Conservation (phyloP, 2,329 filamentous ascomycete genomes). For the Epichloe sp. region DNA sequence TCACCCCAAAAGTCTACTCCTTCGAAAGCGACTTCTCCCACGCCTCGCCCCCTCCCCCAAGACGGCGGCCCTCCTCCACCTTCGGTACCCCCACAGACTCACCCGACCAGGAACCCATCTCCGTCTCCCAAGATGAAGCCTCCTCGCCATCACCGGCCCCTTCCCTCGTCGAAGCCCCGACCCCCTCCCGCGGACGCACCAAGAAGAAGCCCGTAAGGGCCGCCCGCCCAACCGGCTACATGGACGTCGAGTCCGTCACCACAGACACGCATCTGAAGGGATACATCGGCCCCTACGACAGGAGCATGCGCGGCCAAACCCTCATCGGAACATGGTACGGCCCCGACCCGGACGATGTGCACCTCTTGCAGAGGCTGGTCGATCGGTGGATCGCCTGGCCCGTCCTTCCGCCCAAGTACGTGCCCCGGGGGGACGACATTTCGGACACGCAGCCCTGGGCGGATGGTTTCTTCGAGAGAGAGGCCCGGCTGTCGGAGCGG, state of each 20-base stretch:
- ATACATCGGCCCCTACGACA: slow-evolving; percentile 24
- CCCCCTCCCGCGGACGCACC: background rate
- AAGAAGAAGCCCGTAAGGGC: background rate
- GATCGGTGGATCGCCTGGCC: slow-evolving; percentile 28
- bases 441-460: slow-evolving; percentile 27
- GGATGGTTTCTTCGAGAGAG: slow-evolving; percentile 19
- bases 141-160: background rate
- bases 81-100: slow-evolving; percentile 9
- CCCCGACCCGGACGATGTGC: slow-evolving; percentile 21
- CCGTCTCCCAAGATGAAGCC: slow-evolving; percentile 17
- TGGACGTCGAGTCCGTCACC: slow-evolving; percentile 21
- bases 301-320: slow-evolving; percentile 18
- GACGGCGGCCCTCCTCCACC: background rate
- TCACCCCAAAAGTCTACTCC: slow-evolving; percentile 20
- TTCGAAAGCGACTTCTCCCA: slow-evolving; percentile 15
- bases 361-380: slow-evolving; percentile 23
- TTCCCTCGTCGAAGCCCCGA: background rate
- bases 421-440: slow-evolving; percentile 14
- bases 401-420: slow-evolving; percentile 25
- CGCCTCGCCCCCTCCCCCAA: background rate
- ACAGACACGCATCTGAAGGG: slow-evolving; percentile 19
- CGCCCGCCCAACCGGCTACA: slow-evolving; percentile 8
- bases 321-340: slow-evolving; percentile 30
- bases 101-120: slow-evolving; percentile 10
- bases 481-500: slow-evolving; percentile 19